phyloP scores from a whole-genome alignment of 164 flowering plant species.

The Nymphaea colorata region DNA sequence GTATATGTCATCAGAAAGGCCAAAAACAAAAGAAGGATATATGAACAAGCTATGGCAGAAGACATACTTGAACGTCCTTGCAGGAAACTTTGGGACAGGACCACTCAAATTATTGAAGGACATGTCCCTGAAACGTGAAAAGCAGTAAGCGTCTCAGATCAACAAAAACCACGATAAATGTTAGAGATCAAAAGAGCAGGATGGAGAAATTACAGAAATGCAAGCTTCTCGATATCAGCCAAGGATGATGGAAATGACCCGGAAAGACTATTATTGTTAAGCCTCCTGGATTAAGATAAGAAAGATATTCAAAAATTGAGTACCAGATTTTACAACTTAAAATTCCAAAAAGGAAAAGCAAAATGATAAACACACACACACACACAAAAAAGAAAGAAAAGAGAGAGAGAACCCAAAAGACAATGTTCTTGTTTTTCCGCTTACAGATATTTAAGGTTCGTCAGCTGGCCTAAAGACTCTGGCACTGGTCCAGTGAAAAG shows the following conservation, averaged over 20 bases:
- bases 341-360: no score
- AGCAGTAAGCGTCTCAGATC: constrained; percentile 2
- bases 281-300: constrained; percentile 40
- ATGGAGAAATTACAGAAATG: constrained; percentile 55
- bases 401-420: background rate
- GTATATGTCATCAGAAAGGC: background rate
- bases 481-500: constrained; percentile 55
- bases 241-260: constrained; percentile 62
- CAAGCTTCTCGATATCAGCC: constrained; percentile 72
- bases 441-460: constrained; percentile 67
- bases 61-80: constrained; percentile 64
- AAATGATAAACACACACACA: background rate
- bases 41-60: no score
- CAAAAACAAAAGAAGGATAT: no score
- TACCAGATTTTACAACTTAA: no score
- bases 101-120: constrained; percentile 89
- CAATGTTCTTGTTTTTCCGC: constrained; percentile 9
- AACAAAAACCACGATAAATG: background rate
- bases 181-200: background rate
- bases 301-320: no score
- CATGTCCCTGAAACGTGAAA: constrained; percentile 52
- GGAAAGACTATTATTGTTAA: constrained; percentile 80
- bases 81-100: constrained; percentile 71
- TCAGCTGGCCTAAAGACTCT: constrained; percentile 37
- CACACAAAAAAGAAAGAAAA: constrained; percentile 3